phyloP scores from a whole-genome alignment of 2,329 filamentous ascomycete species.

The Sclerotinia trifoliorum region DNA sequence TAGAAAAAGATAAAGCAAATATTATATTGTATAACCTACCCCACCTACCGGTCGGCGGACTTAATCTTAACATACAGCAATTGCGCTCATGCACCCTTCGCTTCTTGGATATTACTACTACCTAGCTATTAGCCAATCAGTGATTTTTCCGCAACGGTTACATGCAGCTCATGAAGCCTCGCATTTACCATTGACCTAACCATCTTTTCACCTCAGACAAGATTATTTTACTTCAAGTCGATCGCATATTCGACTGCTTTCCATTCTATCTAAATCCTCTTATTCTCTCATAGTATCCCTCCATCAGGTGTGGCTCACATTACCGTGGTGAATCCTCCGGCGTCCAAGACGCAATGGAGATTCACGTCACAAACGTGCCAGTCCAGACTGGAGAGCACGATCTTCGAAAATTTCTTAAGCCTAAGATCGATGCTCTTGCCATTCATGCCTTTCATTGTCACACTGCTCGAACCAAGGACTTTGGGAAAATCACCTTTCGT shows the following conservation, averaged over 20 bases:
- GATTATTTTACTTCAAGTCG: not conserved
- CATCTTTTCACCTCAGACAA: not conserved
- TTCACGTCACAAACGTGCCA: slow-evolving; percentile 47
- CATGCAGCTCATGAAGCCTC: not conserved
- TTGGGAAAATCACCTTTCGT: slow-evolving; percentile 49
- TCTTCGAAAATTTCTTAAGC: slow-evolving; percentile 44
- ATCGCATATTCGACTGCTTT: not conserved
- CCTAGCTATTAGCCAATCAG: not conserved
- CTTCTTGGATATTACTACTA: not conserved
- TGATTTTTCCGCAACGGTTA: slow-evolving; percentile 1
- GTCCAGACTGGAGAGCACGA: slow-evolving; percentile 44
- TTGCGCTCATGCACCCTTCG: not conserved
- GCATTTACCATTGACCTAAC: not conserved
- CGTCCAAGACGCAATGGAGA: slow-evolving; percentile 44
- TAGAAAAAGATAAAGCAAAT: too few species aligned
- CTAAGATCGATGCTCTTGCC: slow-evolving; percentile 41
- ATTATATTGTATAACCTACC: not conserved
- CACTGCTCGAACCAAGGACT: slow-evolving; percentile 44
- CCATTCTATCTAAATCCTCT: not conserved
- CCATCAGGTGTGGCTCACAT: not conserved
- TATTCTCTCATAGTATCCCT: not conserved
- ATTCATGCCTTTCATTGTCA: slow-evolving; percentile 47
- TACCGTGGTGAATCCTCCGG: not conserved
- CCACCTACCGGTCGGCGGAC: not conserved
- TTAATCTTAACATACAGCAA: too few species aligned